Evolutionary conservation across 768 basidiomycete species (phyloP).

Genomic region (Guyanaporus albipodus): DNA sequence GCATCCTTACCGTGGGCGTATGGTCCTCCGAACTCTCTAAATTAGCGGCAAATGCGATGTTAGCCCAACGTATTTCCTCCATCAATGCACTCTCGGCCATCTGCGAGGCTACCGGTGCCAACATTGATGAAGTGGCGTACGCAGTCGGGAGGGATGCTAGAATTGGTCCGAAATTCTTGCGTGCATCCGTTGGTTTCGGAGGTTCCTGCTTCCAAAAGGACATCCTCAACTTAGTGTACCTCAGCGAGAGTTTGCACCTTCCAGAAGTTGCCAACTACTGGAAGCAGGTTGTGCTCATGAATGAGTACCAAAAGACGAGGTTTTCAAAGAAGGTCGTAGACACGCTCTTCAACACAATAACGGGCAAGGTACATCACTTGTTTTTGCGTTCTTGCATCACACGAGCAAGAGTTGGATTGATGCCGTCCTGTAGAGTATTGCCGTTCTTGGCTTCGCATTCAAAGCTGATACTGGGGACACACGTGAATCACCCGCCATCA

Average conservation of each 20-base stretch:
- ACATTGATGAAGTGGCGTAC: constrained; percentile 95
- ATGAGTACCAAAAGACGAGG: constrained; percentile 95
- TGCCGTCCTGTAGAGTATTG: constrained; percentile 61
- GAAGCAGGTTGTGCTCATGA: constrained; percentile 96
- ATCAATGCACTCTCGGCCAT: constrained; percentile 98
- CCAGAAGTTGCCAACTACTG: constrained; percentile 98
- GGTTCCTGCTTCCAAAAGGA: constrained; percentile 99
- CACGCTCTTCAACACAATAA: constrained; percentile 97
- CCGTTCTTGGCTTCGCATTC: constrained; percentile 97
- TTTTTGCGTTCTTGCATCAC: background rate
- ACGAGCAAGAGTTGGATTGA: constrained; percentile 5
- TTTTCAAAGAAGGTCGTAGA: constrained; percentile 97
- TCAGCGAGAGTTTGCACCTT: constrained; percentile 89
- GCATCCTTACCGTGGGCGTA: constrained; percentile 89
- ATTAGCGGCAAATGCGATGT: constrained; percentile 98
- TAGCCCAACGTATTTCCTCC: constrained; percentile 98
- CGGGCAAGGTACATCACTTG: constrained; percentile 64
- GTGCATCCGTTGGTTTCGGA: constrained; percentile 94
- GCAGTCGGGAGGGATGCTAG: constrained; percentile 93
- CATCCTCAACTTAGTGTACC: constrained; percentile 97
- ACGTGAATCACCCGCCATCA: constrained; percentile 94
- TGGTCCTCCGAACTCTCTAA: constrained; percentile 99
- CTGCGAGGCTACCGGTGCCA: constrained; percentile 97
- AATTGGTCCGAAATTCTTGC: constrained; percentile 93
- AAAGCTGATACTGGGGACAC: constrained; percentile 99